Conservation (phyloP, 2,329 filamentous ascomycete species). For the Diaporthe sp. region DNA sequence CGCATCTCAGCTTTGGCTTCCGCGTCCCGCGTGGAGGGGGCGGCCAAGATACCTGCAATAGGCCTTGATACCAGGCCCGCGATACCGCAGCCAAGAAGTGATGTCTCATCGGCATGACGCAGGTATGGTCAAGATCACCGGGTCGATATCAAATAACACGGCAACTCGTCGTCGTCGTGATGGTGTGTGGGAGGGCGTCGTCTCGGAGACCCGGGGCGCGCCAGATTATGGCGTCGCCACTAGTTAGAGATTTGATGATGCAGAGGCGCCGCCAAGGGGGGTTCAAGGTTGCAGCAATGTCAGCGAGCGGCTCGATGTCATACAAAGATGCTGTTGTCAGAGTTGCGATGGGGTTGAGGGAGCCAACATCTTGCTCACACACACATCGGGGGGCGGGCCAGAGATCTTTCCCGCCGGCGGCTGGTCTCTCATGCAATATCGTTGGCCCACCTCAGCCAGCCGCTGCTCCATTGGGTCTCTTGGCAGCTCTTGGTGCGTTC, state of each 20-base stretch:
- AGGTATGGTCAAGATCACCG: neutral
- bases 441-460: neutral
- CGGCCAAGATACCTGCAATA: neutral
- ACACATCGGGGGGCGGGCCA: neutral
- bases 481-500: neutral
- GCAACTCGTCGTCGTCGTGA: neutral
- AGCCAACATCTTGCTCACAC: neutral
- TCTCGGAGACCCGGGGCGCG: neutral
- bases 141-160: neutral
- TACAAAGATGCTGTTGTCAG: neutral
- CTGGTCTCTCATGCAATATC: neutral
- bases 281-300: neutral
- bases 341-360: neutral
- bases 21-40: neutral
- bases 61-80: neutral
- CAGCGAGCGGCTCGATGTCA: neutral
- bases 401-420: conserved; percentile 1
- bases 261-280: conserved; percentile 6
- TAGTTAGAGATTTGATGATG: neutral
- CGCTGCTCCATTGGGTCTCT: neutral
- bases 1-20: conserved; percentile 8
- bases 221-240: neutral
- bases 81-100: conserved; percentile 9
- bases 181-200: neutral
- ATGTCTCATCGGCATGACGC: neutral